Percentiles rank a stretch among this genome's conserved stretches.
These are phyloP conservation scores for Penicillium sumatraense DNA, from an alignment of 2,329 filamentous ascomycete species.

Conservation along the genomic window DNA sequence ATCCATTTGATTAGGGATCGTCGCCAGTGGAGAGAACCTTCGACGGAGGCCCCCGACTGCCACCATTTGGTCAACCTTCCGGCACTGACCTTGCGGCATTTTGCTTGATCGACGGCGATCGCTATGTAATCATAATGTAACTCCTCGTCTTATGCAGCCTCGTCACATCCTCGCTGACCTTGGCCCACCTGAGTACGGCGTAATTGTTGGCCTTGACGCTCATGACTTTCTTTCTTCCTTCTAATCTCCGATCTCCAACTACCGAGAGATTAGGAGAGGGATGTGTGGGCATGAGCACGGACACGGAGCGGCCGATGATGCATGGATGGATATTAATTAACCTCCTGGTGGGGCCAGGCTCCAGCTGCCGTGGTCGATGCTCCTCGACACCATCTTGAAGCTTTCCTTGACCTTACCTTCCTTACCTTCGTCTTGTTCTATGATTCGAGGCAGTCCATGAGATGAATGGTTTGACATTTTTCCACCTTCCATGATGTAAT, in stretches of 20 bases:
- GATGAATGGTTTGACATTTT: not conserved
- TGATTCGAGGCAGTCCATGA: not conserved
- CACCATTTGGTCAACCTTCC: not conserved
- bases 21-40: conserved; percentile 4
- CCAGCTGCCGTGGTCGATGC: not conserved
- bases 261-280: conserved; percentile 7
- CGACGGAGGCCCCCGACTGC: conserved; percentile 5
- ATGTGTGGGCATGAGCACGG: conserved; percentile 14
- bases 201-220: not conserved
- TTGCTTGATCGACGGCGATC: conserved; percentile 11
- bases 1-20: conserved; percentile 7
- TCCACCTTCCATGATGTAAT: not conserved
- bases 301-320: conserved; percentile 26
- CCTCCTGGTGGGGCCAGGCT: not conserved
- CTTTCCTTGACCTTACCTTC: not conserved
- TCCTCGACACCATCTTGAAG: not conserved
- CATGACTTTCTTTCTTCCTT: not conserved
- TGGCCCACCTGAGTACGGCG: not conserved
- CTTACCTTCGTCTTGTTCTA: not conserved
- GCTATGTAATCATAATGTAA: conserved; percentile 6
- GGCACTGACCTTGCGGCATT: conserved; percentile 9
- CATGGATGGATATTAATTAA: conserved; percentile 15
- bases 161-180: conserved; percentile 11
- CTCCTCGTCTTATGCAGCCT: conserved; percentile 17
- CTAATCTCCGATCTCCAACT: conserved; percentile 8